phyloP scores from a whole-genome alignment of 2,329 filamentous ascomycete genomes.

The Talaromyces amestolkiae region DNA sequence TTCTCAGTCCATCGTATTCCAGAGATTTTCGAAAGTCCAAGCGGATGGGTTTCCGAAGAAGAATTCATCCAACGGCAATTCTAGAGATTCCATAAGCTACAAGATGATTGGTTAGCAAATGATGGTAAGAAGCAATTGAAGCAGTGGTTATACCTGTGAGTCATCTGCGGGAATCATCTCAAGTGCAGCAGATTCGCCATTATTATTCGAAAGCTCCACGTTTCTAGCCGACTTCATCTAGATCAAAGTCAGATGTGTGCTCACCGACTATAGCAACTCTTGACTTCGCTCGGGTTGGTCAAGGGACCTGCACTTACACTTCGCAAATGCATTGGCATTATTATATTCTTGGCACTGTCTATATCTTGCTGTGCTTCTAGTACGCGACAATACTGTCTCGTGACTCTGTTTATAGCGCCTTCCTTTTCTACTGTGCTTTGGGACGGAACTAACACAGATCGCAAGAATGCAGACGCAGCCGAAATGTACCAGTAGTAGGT shows the following conservation, averaged over 20 bases:
- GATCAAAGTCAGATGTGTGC: background rate
- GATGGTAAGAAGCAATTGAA: background rate
- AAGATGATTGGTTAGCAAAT: background rate
- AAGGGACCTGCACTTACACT: conserved; percentile 10
- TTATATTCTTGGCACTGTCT: conserved; percentile 19
- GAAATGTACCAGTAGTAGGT: conserved; percentile 37
- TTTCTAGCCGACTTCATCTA: background rate
- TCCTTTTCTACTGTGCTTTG: conserved; percentile 25
- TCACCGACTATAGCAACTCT: background rate
- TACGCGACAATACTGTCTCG: conserved; percentile 24
- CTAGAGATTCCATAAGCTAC: conserved; percentile 9
- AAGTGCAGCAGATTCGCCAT: background rate
- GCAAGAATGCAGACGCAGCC: conserved; percentile 33
- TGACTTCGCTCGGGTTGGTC: background rate
- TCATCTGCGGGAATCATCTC: background rate
- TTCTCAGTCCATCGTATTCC: conserved; percentile 7
- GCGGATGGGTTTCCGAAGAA: conserved; percentile 25
- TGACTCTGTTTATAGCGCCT: conserved; percentile 25
- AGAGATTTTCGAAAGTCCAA: conserved; percentile 25
- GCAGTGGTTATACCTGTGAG: conserved; percentile 3
- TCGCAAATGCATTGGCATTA: conserved; percentile 6
- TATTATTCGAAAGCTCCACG: background rate
- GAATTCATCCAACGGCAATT: conserved; percentile 21
- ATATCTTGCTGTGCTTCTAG: conserved; percentile 23
- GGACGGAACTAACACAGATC: conserved; percentile 25